A percentile compares a stretch with the other conserved stretches of the same genome.
These are phyloP conservation scores for Cryptococcus hybrid DNA, from an alignment of 1,284 basidiomycete genomes.

Conservation along the genomic window DNA sequence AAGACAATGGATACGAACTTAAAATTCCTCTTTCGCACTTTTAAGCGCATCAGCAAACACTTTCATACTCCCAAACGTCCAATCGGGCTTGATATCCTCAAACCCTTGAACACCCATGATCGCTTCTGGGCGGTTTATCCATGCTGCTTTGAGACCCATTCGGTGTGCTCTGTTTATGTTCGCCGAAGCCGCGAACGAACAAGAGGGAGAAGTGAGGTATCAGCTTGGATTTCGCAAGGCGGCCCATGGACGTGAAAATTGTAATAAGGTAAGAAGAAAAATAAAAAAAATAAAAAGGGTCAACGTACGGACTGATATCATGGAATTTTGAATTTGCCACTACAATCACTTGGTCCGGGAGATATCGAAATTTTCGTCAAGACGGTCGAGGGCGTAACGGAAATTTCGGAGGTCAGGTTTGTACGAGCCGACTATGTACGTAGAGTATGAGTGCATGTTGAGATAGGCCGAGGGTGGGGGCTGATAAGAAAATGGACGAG, in stretches of 20 bases:
- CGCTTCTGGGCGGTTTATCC: slow-evolving; percentile 31
- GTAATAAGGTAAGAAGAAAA: no score
- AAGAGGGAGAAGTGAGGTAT: neutral
- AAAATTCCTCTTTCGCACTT: neutral
- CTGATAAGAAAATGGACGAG: neutral
- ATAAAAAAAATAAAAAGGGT: neutral
- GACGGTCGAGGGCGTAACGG: slow-evolving; percentile 25
- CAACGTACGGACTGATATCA: slow-evolving; percentile 32
- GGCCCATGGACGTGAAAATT: no score
- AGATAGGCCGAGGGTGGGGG: no score
- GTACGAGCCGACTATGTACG: slow-evolving; percentile 23
- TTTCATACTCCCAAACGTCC: slow-evolving; percentile 17
- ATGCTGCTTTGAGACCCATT: slow-evolving; percentile 30
- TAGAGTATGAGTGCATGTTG: no score
- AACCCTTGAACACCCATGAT: slow-evolving; percentile 18
- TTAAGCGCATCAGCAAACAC: slow-evolving; percentile 21
- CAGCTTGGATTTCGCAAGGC: no score
- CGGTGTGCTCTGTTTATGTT: slow-evolving; percentile 22
- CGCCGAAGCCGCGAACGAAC: neutral
- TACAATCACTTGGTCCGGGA: slow-evolving; percentile 24
- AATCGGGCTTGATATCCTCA: slow-evolving; percentile 17
- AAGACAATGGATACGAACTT: neutral
- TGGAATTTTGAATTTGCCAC: slow-evolving; percentile 34
- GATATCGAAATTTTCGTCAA: slow-evolving; percentile 28
- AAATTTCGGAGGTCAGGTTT: slow-evolving; percentile 38